Base-by-base conservation (phyloP, 805 yeast species). In the Candida hungchunana region DNA sequence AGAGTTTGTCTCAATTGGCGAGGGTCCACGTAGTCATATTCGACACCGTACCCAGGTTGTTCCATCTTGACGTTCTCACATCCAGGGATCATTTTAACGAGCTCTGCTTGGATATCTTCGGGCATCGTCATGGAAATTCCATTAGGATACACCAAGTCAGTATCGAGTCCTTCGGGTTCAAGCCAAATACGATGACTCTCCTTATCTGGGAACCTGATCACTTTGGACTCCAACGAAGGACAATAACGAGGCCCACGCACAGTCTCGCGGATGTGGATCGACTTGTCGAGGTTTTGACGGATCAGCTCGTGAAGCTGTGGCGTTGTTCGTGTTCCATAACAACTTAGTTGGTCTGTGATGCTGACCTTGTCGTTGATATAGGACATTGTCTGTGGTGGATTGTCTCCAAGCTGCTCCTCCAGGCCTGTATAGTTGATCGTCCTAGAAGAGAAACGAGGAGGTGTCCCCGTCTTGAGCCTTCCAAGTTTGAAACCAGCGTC, bases 31-130 rank as follows among this genome's bases (percentile, higher is more conserved):
- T 86, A 93, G 54, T 93, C 98, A 56, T 93, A 93, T 59, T 93
- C 98, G 2, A 93, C 98, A n/a, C 99, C 99, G 56, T 93, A 93
- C 0, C 97, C 99, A 0, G 97, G 96, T 55, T 89, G 96, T 10
- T 82, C 56, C 84, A 93, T 86, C n/a, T 63, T 66, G 0, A 83
- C 96, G 46, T 84, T 77, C 50, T 86, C 95, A 32, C 95, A 72
- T 0, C 99, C 99, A 4, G 87, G 83, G 42, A 93, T 84, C 65
- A 86, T 64, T 40, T 70, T 66, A 36, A 93, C 72, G 70, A 89
- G 72, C 44, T 74, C 67, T 16, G 70, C 71, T 60, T 93, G 99
- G 20, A 89, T 80, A 17, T 90, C 97, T 24, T 77, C 93, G 0
- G 98, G 98, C 95, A 93, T 83, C 0, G 98, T 88, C 50, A 89